Conservation (phyloP, 805 yeast species). For the Cyberlindnera xylosilytica region DNA sequence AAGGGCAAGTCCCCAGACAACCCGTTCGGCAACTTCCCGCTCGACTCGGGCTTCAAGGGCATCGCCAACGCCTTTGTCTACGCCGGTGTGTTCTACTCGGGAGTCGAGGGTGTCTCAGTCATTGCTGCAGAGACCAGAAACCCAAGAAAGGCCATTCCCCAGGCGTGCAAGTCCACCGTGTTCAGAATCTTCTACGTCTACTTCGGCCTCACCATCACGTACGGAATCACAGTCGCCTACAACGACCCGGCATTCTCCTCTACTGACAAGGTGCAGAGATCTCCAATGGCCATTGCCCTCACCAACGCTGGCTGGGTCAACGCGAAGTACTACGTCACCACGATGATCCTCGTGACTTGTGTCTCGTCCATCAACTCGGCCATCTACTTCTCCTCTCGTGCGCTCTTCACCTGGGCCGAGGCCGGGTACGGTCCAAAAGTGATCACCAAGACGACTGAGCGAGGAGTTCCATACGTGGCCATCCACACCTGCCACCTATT, state of each 20-base stretch:
- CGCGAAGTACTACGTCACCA: conserved; percentile 66
- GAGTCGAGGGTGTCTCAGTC: conserved; percentile 72
- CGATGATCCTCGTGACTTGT: conserved; percentile 61
- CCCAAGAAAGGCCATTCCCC: conserved; percentile 68
- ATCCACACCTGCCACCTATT: conserved; percentile 55
- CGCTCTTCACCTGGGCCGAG: conserved; percentile 60
- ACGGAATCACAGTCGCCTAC: conserved; percentile 68
- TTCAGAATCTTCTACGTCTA: conserved; percentile 63
- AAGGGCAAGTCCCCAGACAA: conserved; percentile 32
- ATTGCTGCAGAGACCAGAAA: conserved; percentile 73
- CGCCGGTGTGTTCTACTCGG: conserved; percentile 75
- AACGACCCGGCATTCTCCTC: conserved; percentile 48
- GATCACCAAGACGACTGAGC: conserved; percentile 46
- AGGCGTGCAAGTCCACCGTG: conserved; percentile 64
- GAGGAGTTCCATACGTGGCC: conserved; percentile 65
- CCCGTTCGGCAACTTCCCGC: conserved; percentile 32
- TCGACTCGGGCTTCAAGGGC: conserved; percentile 48
- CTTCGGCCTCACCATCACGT: conserved; percentile 57
- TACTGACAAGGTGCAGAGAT: conserved; percentile 41
- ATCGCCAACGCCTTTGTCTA: conserved; percentile 60
- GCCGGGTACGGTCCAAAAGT: conserved; percentile 59
- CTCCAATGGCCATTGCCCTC: conserved; percentile 74
- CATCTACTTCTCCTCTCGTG: conserved; percentile 65
- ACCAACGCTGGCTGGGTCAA: conserved; percentile 62
- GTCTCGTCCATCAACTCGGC: conserved; percentile 69